Conservation (phyloP, 1,284 basidiomycete genomes). For the Somion occarium region DNA sequence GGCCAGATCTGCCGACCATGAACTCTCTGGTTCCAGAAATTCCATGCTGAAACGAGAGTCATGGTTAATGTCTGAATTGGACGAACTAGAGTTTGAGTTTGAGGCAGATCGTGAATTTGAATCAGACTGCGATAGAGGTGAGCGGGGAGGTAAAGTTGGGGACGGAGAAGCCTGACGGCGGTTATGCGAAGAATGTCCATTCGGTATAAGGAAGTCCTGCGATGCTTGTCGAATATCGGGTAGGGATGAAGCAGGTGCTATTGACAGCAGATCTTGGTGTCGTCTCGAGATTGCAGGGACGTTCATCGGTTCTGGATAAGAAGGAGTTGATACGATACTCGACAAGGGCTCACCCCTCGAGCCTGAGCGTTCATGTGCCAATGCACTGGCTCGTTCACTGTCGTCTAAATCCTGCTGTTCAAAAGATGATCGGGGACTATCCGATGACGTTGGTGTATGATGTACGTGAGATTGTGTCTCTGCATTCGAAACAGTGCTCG, state of each 20-base stretch:
- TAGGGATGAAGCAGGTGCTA: neutral
- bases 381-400: neutral
- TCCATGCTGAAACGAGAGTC: slow-evolving; percentile 17
- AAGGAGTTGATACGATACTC: neutral
- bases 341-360: neutral
- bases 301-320: neutral
- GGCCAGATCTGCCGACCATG: slow-evolving; percentile 29
- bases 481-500: neutral
- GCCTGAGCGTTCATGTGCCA: neutral
- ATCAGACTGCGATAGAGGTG: neutral
- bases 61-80: neutral
- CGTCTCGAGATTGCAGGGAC: neutral
- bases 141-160: neutral
- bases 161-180: neutral
- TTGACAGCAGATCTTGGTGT: neutral
- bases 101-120: neutral
- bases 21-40: slow-evolving; percentile 19
- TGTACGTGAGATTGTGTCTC: neutral
- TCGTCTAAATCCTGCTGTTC: neutral
- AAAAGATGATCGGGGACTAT: neutral
- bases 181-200: neutral
- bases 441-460: neutral
- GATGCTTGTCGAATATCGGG: neutral
- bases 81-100: neutral
- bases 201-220: too few relatives aligned